phyloP scores from a whole-genome alignment of 345 rosid species.

The Balakata baccata region DNA sequence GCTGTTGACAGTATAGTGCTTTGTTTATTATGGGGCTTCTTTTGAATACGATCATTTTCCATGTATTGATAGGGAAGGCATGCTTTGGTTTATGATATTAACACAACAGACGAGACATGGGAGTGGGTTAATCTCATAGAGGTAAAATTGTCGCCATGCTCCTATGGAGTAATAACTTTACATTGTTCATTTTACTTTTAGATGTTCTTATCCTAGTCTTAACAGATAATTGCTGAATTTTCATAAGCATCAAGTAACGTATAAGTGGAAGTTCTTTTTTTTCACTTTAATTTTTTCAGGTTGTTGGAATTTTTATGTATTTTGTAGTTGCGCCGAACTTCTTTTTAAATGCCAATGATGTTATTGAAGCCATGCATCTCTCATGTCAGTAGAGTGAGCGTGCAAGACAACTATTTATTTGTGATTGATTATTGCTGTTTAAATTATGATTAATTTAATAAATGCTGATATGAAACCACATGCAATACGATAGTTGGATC shows the following conservation, averaged over 20 bases:
- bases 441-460: not conserved
- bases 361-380: too few relatives aligned
- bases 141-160: slow-evolving; percentile 41
- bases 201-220: not conserved
- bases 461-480: not conserved
- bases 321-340: not conserved
- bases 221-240: not conserved
- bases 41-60: slow-evolving; percentile 23
- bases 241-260: not conserved
- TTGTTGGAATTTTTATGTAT: too few relatives aligned
- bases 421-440: not conserved
- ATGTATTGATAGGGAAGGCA: slow-evolving; percentile 64
- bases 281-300: not conserved
- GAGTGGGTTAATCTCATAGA: slow-evolving; percentile 98
- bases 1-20: slow-evolving; percentile 11
- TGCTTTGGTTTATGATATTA: slow-evolving; percentile 88
- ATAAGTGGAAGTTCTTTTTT: not conserved
- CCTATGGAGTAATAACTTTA: not conserved
- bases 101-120: slow-evolving; percentile 74
- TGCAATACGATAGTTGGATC: not conserved
- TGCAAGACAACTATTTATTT: not conserved
- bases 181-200: not conserved
- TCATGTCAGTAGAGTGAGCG: not conserved
- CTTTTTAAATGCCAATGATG: not conserved
- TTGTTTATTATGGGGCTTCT: slow-evolving; percentile 10